Evolutionary conservation across 768 basidiomycete genomes (phyloP).

Genomic region (Dentipellis sp.): DNA sequence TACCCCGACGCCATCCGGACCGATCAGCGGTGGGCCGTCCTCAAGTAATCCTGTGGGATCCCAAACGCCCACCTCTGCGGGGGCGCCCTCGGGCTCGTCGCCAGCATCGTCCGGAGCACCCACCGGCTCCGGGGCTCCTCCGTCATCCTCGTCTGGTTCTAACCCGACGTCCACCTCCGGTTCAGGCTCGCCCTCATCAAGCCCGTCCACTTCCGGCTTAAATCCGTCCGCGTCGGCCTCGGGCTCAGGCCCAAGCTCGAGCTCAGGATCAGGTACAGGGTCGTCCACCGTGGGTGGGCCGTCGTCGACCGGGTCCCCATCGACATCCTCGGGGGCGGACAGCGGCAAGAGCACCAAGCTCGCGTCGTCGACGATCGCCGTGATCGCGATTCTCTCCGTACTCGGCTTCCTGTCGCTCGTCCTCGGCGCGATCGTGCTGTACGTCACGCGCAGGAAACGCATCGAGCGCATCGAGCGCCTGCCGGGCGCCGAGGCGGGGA

Average conservation of each 20-base stretch:
- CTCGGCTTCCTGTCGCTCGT: slow-evolving; percentile 10
- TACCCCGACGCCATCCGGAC: background rate
- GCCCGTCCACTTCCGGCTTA: no score
- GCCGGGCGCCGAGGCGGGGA: background rate
- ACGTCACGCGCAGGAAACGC: slow-evolving; percentile 6
- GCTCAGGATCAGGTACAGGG: background rate
- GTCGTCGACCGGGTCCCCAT: background rate
- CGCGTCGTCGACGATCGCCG: background rate
- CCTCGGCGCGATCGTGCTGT: slow-evolving; percentile 10
- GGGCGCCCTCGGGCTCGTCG: background rate
- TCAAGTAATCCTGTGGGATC: background rate
- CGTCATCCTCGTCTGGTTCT: background rate
- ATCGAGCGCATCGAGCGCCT: slow-evolving; percentile 2
- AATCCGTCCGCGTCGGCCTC: background rate
- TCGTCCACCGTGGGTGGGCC: background rate
- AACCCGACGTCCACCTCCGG: background rate
- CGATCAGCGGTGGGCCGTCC: background rate
- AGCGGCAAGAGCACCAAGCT: background rate
- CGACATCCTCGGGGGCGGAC: background rate
- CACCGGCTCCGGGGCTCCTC: background rate
- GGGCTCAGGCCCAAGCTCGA: background rate
- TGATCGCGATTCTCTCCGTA: background rate
- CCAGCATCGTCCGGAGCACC: background rate
- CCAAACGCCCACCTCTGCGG: background rate
- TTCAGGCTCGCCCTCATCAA: background rate